Conservation (phyloP, 2,329 filamentous ascomycete species). For the Elsinoe perseae region DNA sequence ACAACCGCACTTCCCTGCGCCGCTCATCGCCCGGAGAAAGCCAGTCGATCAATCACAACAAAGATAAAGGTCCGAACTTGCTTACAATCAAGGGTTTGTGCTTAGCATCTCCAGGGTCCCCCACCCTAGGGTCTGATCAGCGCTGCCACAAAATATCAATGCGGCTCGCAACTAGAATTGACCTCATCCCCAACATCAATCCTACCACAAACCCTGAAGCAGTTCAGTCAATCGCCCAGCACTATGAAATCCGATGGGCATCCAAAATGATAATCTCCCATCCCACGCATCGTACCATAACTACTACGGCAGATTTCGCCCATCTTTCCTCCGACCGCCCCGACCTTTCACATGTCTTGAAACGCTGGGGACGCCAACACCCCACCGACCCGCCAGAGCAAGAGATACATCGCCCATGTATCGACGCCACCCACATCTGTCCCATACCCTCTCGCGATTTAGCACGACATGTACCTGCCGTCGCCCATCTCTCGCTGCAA, state of each 20-base stretch:
- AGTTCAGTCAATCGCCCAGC: neutral
- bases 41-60: neutral
- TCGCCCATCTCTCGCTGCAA: neutral
- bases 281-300: neutral
- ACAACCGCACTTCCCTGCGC: neutral
- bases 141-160: neutral
- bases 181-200: neutral
- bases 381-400: conserved; percentile 1
- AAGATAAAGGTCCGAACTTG: neutral
- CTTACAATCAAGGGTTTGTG: neutral
- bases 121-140: neutral
- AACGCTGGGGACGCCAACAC: conserved; percentile 13
- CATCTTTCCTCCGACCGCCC: neutral
- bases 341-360: neutral
- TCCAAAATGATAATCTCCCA: neutral
- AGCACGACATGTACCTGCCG: neutral
- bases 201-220: neutral
- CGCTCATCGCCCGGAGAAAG: neutral
- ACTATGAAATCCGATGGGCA: too few species aligned
- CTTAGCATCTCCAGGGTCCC: conserved; percentile 4
- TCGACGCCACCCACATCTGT: conserved; percentile 2
- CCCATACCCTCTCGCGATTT: neutral
- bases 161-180: conserved; percentile 7
- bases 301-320: neutral
- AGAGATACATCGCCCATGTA: conserved; percentile 2